phyloP scores from a whole-genome alignment of 495 filamentous ascomycete species.

The Geoglossum glabrum region DNA sequence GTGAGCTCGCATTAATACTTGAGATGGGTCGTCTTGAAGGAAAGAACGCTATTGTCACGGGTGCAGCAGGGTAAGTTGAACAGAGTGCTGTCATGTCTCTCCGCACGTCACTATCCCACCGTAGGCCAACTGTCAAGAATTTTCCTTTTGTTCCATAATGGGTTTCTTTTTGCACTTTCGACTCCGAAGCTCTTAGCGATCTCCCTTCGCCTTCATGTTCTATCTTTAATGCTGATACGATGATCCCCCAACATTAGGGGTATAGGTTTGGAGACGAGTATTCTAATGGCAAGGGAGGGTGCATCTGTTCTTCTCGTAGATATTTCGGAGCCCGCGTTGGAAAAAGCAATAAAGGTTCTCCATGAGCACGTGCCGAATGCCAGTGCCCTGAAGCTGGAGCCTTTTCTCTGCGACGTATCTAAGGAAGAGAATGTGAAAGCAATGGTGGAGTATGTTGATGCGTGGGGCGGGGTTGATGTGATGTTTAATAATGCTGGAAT shows the following conservation, averaged over 20 bases:
- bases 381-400: slow-evolving; percentile 30
- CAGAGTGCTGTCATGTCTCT: background rate
- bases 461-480: slow-evolving; percentile 82
- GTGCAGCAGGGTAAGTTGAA: slow-evolving; percentile 61
- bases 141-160: background rate
- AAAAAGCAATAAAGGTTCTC: slow-evolving; percentile 48
- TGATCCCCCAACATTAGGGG: slow-evolving; percentile 33
- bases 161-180: background rate
- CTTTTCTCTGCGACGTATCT: slow-evolving; percentile 38
- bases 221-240: background rate
- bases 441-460: slow-evolving; percentile 48
- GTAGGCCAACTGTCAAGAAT: background rate
- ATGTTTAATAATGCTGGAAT: slow-evolving; percentile 99
- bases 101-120: background rate
- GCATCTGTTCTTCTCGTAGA: slow-evolving; percentile 76
- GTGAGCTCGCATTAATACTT: background rate
- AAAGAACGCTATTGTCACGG: slow-evolving; percentile 90
- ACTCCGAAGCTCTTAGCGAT: too few species aligned
- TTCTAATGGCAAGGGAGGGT: slow-evolving; percentile 82
- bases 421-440: slow-evolving; percentile 57
- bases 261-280: slow-evolving; percentile 85
- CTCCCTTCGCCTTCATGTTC: too few species aligned
- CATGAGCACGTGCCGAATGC: slow-evolving; percentile 46
- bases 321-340: slow-evolving; percentile 52
- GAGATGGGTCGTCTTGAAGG: slow-evolving; percentile 41